Percentiles rank a stretch among this genome's conserved stretches.
Conservation (phyloP, 2,329 filamentous ascomycete species). For the Talaromyces sp. region DNA sequence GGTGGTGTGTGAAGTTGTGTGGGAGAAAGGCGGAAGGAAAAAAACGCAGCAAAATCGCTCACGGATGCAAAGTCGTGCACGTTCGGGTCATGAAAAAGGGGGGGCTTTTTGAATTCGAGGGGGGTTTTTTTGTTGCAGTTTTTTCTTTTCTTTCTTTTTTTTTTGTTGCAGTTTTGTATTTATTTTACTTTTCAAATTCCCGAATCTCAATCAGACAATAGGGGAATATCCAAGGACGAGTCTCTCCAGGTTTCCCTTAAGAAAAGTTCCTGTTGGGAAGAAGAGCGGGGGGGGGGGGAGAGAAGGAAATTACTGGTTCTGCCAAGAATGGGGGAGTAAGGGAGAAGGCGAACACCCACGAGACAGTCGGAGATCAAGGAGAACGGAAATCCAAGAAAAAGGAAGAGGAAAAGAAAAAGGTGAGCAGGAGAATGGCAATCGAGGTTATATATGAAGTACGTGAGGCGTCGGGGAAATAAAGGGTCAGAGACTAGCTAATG, state of each 20-base stretch:
- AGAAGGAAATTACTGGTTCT: constrained; percentile 13
- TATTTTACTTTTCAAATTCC: constrained; percentile 7
- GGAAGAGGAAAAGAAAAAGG: no score
- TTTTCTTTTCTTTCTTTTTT: constrained; percentile 3
- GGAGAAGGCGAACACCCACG: constrained; percentile 9
- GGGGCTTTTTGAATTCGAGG: constrained; percentile 8
- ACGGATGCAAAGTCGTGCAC: constrained; percentile 24
- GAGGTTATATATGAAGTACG: no score
- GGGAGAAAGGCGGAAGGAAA: constrained; percentile 4
- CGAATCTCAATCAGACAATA: background rate
- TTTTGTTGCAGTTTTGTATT: constrained; percentile 1
- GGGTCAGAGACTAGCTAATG: no score
- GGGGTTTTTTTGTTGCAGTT: background rate
- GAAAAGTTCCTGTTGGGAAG: background rate
- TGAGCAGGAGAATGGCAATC: no score
- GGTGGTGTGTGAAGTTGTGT: background rate
- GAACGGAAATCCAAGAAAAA: no score
- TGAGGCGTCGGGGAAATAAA: no score
- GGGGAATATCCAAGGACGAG: no score
- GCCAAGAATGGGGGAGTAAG: constrained; percentile 26
- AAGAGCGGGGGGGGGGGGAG: constrained; percentile 6
- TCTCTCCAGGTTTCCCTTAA: no score
- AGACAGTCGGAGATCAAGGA: no score
- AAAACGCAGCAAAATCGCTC: constrained; percentile 19
- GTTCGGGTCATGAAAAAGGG: constrained; percentile 21